Evolutionary conservation across 106 monocot genomes (phyloP).

Genomic region (Narthecium ossifragum): DNA sequence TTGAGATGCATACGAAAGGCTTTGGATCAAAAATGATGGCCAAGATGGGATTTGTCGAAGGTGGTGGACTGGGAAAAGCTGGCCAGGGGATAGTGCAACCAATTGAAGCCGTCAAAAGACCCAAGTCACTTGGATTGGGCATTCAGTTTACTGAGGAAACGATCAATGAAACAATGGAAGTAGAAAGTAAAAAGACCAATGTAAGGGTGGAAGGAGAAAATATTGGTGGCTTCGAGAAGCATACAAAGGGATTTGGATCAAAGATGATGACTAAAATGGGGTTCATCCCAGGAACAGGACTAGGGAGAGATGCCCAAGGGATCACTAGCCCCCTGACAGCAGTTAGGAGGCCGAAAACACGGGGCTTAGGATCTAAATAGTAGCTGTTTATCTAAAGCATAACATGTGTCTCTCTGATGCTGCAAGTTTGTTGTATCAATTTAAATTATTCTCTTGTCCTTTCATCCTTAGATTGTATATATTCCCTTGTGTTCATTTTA

Average conservation of each 20-base stretch:
- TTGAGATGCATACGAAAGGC: conserved; percentile 93
- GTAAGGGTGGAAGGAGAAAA: neutral
- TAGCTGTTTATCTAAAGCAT: too few relatives aligned
- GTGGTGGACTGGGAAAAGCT: conserved; percentile 74
- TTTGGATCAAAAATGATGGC: conserved; percentile 95
- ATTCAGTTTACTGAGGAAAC: conserved; percentile 35
- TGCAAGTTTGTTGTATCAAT: too few relatives aligned
- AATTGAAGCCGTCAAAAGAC: conserved; percentile 61
- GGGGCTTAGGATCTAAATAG: conserved; percentile 11
- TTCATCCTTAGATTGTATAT: too few relatives aligned
- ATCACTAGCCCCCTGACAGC: conserved; percentile 58
- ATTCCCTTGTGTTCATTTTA: too few relatives aligned
- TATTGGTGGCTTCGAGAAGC: conserved; percentile 75
- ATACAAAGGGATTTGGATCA: conserved; percentile 90
- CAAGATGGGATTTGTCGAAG: conserved; percentile 92
- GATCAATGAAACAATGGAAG: neutral
- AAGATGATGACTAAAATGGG: conserved; percentile 96
- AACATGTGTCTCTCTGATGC: too few relatives aligned
- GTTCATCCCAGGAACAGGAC: conserved; percentile 55
- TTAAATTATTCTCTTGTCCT: too few relatives aligned
- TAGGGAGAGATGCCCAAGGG: conserved; percentile 79
- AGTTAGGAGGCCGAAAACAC: conserved; percentile 42
- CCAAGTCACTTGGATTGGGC: conserved; percentile 86
- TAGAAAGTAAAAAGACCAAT: neutral
- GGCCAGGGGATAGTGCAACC: conserved; percentile 71